These are phyloP conservation scores for Fusarium nygamai DNA, from an alignment of 2,329 filamentous ascomycete species.

Conservation along the genomic window DNA sequence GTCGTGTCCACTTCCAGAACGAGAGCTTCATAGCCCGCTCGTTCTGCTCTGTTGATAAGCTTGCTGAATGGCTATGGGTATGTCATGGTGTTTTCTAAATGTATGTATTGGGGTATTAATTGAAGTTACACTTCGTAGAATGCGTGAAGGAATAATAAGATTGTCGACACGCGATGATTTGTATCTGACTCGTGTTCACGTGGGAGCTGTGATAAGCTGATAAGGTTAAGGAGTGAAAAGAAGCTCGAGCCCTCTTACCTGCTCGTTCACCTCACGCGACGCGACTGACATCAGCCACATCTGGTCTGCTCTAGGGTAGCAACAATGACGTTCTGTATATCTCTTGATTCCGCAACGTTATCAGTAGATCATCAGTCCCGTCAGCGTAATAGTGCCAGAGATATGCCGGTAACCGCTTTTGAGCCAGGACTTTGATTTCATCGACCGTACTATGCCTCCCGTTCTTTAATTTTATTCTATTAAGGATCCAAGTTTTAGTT, in stretches of 20 bases:
- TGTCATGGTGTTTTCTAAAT: too few relatives aligned
- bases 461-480: too few relatives aligned
- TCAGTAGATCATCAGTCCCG: fast-evolving
- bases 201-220: background rate
- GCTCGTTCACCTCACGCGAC: background rate
- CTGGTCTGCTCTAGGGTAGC: too few relatives aligned
- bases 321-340: too few relatives aligned
- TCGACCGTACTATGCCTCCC: too few relatives aligned
- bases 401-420: too few relatives aligned
- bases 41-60: too few relatives aligned
- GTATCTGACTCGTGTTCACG: background rate
- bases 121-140: background rate
- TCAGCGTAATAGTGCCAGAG: fast-evolving
- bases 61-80: fast-evolving
- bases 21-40: too few relatives aligned
- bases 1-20: too few relatives aligned
- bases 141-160: background rate
- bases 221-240: background rate
- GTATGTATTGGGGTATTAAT: background rate
- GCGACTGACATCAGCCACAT: too few relatives aligned
- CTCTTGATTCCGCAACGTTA: too few relatives aligned
- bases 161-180: background rate
- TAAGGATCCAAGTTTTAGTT: fast-evolving
- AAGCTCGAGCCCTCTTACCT: background rate
- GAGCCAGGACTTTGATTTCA: too few relatives aligned